A percentile compares a stretch with the other conserved stretches of the same genome.
Conservation (phyloP, 176 grass and related monocot species). For the Oryza officinalis region DNA sequence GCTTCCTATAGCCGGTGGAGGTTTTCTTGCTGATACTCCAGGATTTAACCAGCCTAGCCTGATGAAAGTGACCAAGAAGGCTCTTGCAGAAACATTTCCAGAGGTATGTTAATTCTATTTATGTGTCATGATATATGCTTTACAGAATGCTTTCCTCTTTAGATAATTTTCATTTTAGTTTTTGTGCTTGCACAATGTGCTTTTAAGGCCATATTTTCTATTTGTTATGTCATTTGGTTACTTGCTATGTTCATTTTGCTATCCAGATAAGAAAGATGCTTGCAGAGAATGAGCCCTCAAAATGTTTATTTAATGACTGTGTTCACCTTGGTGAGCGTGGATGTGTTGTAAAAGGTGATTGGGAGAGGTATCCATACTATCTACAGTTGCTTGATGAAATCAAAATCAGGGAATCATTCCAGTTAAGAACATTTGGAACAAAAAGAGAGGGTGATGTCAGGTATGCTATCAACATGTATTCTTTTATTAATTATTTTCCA, state of each 20-base stretch:
- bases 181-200: not conserved
- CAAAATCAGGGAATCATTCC: constrained; percentile 91
- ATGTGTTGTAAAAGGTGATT: constrained; percentile 81
- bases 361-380: constrained; percentile 98
- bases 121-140: not conserved
- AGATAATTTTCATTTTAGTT: not conserved
- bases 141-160: not conserved
- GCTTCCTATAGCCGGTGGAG: constrained; percentile 74
- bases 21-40: constrained; percentile 96
- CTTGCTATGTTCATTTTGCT: constrained; percentile 12
- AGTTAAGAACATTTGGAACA: constrained; percentile 89
- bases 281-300: constrained; percentile 57
- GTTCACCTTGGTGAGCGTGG: constrained; percentile 89
- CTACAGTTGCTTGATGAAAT: constrained; percentile 98
- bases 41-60: constrained; percentile 97
- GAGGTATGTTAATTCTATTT: constrained; percentile 52
- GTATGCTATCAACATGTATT: constrained; percentile 35
- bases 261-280: constrained; percentile 79
- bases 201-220: not conserved
- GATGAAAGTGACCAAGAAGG: constrained; percentile 85
- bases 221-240: constrained; percentile 23
- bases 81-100: constrained; percentile 79
- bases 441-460: constrained; percentile 90
- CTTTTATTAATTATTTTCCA: constrained; percentile 17
- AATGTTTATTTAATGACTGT: constrained; percentile 87